These are phyloP conservation scores for Neurospora sp. DNA, from an alignment of 495 filamentous ascomycete genomes.

Conservation along the genomic window DNA sequence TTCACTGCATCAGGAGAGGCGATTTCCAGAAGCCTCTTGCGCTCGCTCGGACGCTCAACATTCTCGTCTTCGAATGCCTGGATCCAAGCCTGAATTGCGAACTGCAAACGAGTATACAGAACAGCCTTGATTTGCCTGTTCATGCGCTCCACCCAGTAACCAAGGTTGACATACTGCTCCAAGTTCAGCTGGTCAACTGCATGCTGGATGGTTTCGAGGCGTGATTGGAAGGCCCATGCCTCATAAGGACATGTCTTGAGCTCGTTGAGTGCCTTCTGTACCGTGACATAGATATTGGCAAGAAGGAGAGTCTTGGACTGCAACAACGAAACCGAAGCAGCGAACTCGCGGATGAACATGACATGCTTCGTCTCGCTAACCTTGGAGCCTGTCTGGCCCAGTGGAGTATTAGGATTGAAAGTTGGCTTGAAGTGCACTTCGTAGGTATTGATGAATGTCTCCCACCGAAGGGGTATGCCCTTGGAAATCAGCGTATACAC, in stretches of 20 bases:
- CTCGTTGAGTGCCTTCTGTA: constrained; percentile 72
- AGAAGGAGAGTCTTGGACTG: constrained; percentile 77
- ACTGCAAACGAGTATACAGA: constrained; percentile 64
- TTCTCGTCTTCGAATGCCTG: constrained; percentile 62
- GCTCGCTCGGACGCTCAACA: constrained; percentile 36
- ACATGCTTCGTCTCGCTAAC: constrained; percentile 84
- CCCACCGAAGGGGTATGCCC: constrained; percentile 85
- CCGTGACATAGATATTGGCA: constrained; percentile 65
- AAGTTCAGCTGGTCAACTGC: constrained; percentile 91
- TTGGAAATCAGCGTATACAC: constrained; percentile 71
- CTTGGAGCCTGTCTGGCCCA: constrained; percentile 47
- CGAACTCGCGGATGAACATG: constrained; percentile 91
- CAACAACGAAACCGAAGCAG: constrained; percentile 67
- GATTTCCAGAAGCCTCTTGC: constrained; percentile 31
- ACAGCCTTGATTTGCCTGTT: constrained; percentile 74
- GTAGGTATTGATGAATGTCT: constrained; percentile 94
- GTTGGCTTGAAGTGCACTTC: constrained; percentile 71
- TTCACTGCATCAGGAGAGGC: constrained; percentile 20
- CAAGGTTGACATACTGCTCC: constrained; percentile 87
- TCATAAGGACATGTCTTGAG: constrained; percentile 82
- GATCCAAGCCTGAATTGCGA: constrained; percentile 77
- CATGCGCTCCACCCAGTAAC: constrained; percentile 75
- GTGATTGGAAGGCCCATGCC: constrained; percentile 59
- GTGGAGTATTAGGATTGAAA: constrained; percentile 45
- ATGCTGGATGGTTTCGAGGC: constrained; percentile 75